These are phyloP conservation scores for Pelargonium cotyledonis DNA, from an alignment of 441 rosid species.

Conservation along the genomic window DNA sequence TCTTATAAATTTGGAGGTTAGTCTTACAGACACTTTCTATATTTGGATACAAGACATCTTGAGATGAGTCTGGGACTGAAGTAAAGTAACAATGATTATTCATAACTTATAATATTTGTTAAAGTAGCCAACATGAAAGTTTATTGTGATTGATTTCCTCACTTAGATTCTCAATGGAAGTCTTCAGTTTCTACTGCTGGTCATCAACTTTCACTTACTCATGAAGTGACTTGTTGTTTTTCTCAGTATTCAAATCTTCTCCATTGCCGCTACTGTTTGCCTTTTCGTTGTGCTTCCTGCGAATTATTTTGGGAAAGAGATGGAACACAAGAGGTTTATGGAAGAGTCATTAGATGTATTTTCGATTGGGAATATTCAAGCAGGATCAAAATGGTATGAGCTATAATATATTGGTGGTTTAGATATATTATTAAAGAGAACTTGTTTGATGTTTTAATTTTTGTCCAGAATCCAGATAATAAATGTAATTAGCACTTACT, in stretches of 20 bases:
- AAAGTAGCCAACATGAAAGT: too few species aligned
- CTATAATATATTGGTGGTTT: too few species aligned
- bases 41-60: too few species aligned
- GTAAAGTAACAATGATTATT: too few species aligned
- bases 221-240: constrained; percentile 18
- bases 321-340: constrained; percentile 42
- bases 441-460: too few species aligned
- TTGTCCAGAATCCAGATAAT: too few species aligned
- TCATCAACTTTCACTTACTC: constrained; percentile 13
- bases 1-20: too few species aligned
- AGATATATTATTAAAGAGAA: too few species aligned
- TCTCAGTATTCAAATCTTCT: constrained; percentile 68
- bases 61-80: too few species aligned
- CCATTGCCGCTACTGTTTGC: constrained; percentile 66
- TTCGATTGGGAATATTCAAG: constrained; percentile 70
- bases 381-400: constrained; percentile 54
- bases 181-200: constrained; percentile 8
- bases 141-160: background rate
- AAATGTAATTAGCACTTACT: too few species aligned
- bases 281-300: constrained; percentile 68
- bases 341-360: constrained; percentile 58
- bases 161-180: background rate
- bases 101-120: too few species aligned
- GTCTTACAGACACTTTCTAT: too few species aligned
- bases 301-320: constrained; percentile 71